These are phyloP conservation scores for Podila epicladia DNA, from an alignment of 192 early-diverging fungal genomes.

Conservation along the genomic window DNA sequence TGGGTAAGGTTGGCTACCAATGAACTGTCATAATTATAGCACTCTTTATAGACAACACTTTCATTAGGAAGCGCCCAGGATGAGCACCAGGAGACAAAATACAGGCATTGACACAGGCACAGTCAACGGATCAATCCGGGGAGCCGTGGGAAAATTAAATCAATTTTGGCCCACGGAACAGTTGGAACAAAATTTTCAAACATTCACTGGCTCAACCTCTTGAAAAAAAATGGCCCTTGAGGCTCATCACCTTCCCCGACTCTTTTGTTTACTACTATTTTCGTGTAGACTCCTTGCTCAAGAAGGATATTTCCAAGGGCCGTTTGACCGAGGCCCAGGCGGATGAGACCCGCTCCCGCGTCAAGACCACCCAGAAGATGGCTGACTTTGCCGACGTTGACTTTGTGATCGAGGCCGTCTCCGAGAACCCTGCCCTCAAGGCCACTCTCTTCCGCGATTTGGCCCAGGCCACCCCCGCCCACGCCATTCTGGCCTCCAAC, in stretches of 20 bases:
- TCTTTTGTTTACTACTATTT: background rate
- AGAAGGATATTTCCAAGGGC: constrained; percentile 92
- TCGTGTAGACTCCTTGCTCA: constrained; percentile 76
- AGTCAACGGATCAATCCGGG: background rate
- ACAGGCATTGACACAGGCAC: background rate
- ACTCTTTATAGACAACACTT: background rate
- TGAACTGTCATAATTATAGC: background rate
- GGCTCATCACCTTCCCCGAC: too few relatives aligned
- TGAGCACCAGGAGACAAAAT: background rate
- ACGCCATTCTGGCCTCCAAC: constrained; percentile 93
- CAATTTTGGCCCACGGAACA: too few relatives aligned
- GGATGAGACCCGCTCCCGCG: constrained; percentile 65
- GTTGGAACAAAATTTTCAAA: background rate
- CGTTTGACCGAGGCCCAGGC: constrained; percentile 84
- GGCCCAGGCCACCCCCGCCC: constrained; percentile 66
- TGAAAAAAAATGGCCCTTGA: background rate
- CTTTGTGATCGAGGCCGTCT: constrained; percentile 95
- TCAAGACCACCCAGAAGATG: constrained; percentile 70
- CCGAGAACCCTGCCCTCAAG: constrained; percentile 89
- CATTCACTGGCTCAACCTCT: background rate
- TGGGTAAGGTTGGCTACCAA: constrained; percentile 59
- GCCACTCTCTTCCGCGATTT: constrained; percentile 82
- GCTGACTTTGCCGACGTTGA: constrained; percentile 72
- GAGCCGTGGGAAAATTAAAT: constrained; percentile 6
- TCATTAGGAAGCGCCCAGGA: background rate